Conservation (phyloP, 2,329 filamentous ascomycete genomes). For the Colletotrichum neosansevieriae region DNA sequence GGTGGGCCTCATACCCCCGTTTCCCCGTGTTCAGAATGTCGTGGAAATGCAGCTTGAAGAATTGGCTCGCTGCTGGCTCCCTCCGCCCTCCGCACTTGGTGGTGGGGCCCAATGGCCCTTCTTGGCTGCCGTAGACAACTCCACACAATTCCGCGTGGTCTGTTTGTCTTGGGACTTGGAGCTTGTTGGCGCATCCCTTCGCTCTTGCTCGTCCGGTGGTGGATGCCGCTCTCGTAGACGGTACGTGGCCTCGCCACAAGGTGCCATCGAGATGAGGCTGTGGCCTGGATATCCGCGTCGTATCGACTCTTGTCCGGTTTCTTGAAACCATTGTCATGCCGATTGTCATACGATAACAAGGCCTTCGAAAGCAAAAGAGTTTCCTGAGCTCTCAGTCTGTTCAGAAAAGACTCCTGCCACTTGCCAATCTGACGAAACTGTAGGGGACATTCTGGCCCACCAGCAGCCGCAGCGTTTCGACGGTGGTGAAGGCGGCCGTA, state of each 20-base stretch:
- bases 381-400: background rate
- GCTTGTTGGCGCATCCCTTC: conserved; percentile 2
- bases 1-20: conserved; percentile 6
- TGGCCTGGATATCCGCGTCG: conserved; percentile 1
- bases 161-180: background rate
- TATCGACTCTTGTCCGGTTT: background rate
- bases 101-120: conserved; percentile 19
- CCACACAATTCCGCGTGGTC: conserved; percentile 11
- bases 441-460: conserved; percentile 90
- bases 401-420: conserved; percentile 63
- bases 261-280: conserved; percentile 6
- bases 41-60: conserved; percentile 28
- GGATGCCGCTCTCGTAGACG: background rate
- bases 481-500: conserved; percentile 85
- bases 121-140: conserved; percentile 25
- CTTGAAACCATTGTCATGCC: background rate
- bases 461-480: conserved; percentile 81
- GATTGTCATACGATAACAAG: background rate
- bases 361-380: background rate
- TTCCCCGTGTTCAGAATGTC: background rate
- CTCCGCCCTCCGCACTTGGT: conserved; percentile 25
- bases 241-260: background rate
- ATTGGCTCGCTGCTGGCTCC: conserved; percentile 24
- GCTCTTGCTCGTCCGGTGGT: background rate
- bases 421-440: conserved; percentile 84